These are phyloP conservation scores for Hirsutella thompsonii DNA, from an alignment of 2,329 filamentous ascomycete genomes.

Conservation along the genomic window DNA sequence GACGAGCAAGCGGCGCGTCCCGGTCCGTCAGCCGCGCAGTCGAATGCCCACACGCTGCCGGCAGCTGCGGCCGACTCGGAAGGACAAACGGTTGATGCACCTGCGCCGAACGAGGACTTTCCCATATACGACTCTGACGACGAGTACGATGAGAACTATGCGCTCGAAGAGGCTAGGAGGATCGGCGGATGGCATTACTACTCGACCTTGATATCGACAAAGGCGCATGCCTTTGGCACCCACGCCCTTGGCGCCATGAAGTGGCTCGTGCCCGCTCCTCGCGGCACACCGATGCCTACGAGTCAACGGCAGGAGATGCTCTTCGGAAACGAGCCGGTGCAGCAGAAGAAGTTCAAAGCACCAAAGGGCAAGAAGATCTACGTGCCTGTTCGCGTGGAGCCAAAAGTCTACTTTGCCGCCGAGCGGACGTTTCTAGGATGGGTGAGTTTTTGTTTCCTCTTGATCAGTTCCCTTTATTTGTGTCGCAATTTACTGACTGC, in stretches of 20 bases:
- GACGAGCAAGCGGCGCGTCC: slow-evolving; percentile 14
- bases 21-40: slow-evolving; percentile 18
- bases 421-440: slow-evolving; percentile 94
- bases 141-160: slow-evolving; percentile 63
- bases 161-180: slow-evolving; percentile 63
- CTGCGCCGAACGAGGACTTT: slow-evolving; percentile 55
- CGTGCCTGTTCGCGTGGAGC: slow-evolving; percentile 88
- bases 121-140: slow-evolving; percentile 80
- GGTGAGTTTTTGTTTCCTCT: slow-evolving; percentile 36
- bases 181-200: slow-evolving; percentile 69
- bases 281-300: slow-evolving; percentile 42
- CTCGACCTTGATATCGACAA: slow-evolving; percentile 39
- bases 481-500: too few relatives aligned
- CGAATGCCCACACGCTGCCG: slow-evolving; percentile 23
- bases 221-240: slow-evolving; percentile 27
- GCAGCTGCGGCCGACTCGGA: slow-evolving; percentile 50
- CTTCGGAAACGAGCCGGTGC: slow-evolving; percentile 42
- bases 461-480: too few relatives aligned
- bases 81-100: slow-evolving; percentile 59
- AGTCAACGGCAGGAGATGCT: slow-evolving; percentile 39
- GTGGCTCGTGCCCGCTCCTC: slow-evolving; percentile 40
- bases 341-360: slow-evolving; percentile 52
- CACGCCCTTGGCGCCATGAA: slow-evolving; percentile 31
- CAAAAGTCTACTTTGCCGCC: slow-evolving; percentile 94
- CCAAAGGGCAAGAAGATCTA: slow-evolving; percentile 85